A percentile compares a stretch with the other conserved stretches of the same genome.
phyloP scores from a whole-genome alignment of 2,329 filamentous ascomycete genomes.

The Curvularia hawaiiensis region DNA sequence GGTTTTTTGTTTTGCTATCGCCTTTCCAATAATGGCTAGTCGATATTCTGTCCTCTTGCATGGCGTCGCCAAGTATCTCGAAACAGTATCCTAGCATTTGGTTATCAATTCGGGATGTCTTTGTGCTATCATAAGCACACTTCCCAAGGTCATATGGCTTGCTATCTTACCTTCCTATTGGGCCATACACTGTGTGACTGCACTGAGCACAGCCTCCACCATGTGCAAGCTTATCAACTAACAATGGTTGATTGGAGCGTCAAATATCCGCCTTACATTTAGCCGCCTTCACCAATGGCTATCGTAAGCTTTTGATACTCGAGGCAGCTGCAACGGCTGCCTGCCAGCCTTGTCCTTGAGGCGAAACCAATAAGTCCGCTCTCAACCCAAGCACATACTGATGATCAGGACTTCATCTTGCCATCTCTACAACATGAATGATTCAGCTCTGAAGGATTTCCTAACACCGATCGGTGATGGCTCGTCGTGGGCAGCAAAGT shows the following conservation, averaged over 20 bases:
- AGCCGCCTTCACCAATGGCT: background rate
- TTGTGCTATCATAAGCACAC: background rate
- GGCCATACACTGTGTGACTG: background rate
- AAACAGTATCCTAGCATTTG: too few species aligned
- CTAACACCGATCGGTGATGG: background rate
- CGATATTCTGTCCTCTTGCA: too few species aligned
- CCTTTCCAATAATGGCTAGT: too few species aligned
- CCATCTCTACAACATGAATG: background rate
- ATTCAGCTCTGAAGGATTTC: background rate
- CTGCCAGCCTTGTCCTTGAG: background rate
- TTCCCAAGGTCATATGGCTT: background rate
- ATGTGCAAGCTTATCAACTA: background rate
- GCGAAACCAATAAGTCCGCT: background rate
- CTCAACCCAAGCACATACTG: background rate
- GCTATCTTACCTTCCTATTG: background rate
- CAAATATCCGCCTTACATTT: background rate
- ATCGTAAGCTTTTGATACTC: background rate
- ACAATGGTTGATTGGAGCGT: background rate
- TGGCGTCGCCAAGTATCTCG: too few species aligned
- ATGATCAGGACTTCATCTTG: background rate
- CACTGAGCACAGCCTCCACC: conserved; percentile 1
- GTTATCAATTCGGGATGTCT: background rate
- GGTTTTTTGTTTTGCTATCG: too few species aligned
- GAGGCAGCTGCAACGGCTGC: background rate
- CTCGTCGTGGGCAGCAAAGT: background rate